Evolutionary conservation across 495 filamentous ascomycete genomes (phyloP).

Genomic region (Haplographium delicatum): DNA sequence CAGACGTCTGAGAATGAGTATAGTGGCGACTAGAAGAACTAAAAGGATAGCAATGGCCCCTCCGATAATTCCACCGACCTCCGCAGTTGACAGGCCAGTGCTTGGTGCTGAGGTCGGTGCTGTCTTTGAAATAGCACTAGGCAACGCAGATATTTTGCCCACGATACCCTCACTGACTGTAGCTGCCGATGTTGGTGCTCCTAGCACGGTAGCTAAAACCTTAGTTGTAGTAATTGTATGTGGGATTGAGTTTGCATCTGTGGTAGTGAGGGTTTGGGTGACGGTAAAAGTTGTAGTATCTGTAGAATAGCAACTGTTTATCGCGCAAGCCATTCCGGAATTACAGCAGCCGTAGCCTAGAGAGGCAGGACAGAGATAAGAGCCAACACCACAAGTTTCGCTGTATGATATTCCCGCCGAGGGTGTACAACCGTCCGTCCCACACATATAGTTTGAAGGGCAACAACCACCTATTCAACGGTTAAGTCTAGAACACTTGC

Average conservation of each 20-base stretch:
- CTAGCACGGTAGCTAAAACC: slow-evolving; percentile 1
- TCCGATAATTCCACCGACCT: slow-evolving; percentile 25
- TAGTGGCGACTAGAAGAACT: slow-evolving; percentile 15
- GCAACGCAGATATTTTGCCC: slow-evolving; percentile 6
- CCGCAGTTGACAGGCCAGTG: slow-evolving; percentile 11
- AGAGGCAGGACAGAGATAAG: slow-evolving; percentile 16
- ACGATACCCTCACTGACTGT: slow-evolving; percentile 5
- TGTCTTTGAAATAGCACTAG: slow-evolving; percentile 15
- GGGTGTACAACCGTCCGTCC: slow-evolving; percentile 8
- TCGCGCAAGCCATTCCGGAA: slow-evolving; percentile 16
- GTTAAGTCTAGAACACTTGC: no score
- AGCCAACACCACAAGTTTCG: slow-evolving; percentile 12
- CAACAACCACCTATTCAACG: slow-evolving; percentile 22
- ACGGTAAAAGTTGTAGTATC: slow-evolving; percentile 10
- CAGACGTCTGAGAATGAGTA: slow-evolving; percentile 18
- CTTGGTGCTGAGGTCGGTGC: background rate
- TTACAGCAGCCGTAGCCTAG: slow-evolving; percentile 21
- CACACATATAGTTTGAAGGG: slow-evolving; percentile 19
- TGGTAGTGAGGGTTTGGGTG: slow-evolving; percentile 17
- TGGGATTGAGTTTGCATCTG: slow-evolving; percentile 6
- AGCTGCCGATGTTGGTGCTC: slow-evolving; percentile 7
- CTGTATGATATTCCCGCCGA: slow-evolving; percentile 14
- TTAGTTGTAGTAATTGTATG: slow-evolving; percentile 19
- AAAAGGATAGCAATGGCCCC: slow-evolving; percentile 18
- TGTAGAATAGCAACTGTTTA: slow-evolving; percentile 19